Evolutionary conservation across 2,329 filamentous ascomycete species (phyloP), one percentile per base, ranked within the genome.

Genomic region (Samsoniella hepiali): DNA sequence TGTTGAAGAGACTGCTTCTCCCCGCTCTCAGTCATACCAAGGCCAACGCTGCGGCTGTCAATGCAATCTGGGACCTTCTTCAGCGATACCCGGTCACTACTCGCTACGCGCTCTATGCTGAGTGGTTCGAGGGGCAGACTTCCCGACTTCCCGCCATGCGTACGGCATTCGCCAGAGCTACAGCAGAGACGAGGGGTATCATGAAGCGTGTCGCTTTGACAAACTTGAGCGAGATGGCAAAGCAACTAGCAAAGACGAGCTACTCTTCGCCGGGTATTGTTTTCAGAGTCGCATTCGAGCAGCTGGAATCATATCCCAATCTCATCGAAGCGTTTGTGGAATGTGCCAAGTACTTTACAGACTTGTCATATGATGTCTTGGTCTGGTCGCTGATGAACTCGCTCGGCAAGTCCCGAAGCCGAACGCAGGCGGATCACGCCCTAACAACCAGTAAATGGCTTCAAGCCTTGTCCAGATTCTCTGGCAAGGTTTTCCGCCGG

Each of bases 311-410:
- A 0, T 99, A 99, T 74, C 91, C 90, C 72, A 99, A 98, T 72
- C 84, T 99, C 65, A 97, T 97, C 63, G 91, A 97, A 66, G 91
- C 92, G 5, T 91, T 99, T 65, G 93, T 98, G 15, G 93, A 97
- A 73, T 97, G 93, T 71, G 93, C 91, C 45, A 89, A 91, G 70
- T 97, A 97, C 73, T 97, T 98, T 69, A 97, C 94, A 1, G 88
- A 91, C 62, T 79, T 99, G 44, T 94, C 91, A 0, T 97, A 97
- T 73, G 95, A 99, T 74, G 91, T 97, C 38, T 81, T 99, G 51
- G 91, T 92, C 3, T 99, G 94, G 93, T 91, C 92, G 27, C 81
- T 99, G 51, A 86, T 99, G 76, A 96, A 88, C 71, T 87, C 87
- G 1, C 77, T 89, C 13, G 85, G 84, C 58, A 86, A 87, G 67